Evolutionary conservation across 441 rosid species (phyloP).

Genomic region (Biscutella laevigata): DNA sequence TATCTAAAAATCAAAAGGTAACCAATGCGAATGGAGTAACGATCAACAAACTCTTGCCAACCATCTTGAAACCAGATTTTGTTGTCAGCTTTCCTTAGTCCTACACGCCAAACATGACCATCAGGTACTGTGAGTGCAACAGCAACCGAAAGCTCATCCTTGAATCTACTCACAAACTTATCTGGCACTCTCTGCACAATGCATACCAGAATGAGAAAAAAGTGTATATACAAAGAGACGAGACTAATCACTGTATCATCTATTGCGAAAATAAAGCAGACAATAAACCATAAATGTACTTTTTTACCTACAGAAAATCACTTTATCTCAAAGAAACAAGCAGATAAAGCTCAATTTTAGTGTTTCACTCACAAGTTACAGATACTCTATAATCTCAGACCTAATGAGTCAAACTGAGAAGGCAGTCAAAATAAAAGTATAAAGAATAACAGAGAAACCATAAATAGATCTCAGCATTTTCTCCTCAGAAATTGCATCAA

Average conservation of each 20-base stretch:
- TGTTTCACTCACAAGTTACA: conserved; percentile 7
- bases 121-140: conserved; percentile 80
- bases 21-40: conserved; percentile 72
- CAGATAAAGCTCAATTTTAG: neutral
- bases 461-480: conserved; percentile 14
- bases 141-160: conserved; percentile 64
- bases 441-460: conserved; percentile 2
- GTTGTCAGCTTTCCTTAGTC: conserved; percentile 63
- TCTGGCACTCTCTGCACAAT: conserved; percentile 93
- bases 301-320: no score
- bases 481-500: neutral
- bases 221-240: no score
- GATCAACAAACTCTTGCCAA: conserved; percentile 87
- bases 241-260: conserved; percentile 6
- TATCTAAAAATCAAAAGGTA: conserved; percentile 87
- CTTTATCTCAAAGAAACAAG: no score
- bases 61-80: conserved; percentile 87
- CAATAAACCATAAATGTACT: neutral
- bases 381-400: conserved; percentile 1
- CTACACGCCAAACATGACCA: conserved; percentile 81
- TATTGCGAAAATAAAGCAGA: neutral
- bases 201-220: neutral
- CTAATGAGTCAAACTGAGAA: conserved; percentile 14
- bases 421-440: conserved; percentile 9
- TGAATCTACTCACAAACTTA: conserved; percentile 70